Conservation (phyloP, 805 yeast species). For the Brettanomyces naardenensis region DNA sequence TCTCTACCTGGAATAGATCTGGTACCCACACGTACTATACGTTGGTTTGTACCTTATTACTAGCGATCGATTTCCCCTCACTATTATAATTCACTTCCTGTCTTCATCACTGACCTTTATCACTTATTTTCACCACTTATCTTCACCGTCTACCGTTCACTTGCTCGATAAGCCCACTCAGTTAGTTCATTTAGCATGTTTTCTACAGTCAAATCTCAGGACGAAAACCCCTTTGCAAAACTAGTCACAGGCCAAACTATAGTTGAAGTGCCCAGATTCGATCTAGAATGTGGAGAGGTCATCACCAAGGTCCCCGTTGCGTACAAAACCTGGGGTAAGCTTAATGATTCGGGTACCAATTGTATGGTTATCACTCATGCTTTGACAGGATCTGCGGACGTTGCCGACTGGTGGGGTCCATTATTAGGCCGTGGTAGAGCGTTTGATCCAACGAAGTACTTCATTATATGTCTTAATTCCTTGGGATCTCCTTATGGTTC, state of each 20-base stretch:
- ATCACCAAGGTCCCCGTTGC: conserved; percentile 80
- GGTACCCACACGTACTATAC: too few species aligned
- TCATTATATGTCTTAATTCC: conserved; percentile 84
- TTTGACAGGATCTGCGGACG: conserved; percentile 90
- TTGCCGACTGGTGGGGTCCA: conserved; percentile 99
- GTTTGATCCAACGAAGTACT: conserved; percentile 83
- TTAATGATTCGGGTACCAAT: conserved; percentile 63
- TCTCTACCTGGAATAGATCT: too few species aligned
- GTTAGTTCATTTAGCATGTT: too few species aligned
- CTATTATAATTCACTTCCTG: too few species aligned
- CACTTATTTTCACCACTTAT: too few species aligned
- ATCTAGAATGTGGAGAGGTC: conserved; percentile 75
- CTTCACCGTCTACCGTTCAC: too few species aligned
- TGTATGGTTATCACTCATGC: conserved; percentile 94
- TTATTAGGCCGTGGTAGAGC: conserved; percentile 78
- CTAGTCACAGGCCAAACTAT: conserved; percentile 73
- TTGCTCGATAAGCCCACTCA: too few species aligned
- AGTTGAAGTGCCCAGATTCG: conserved; percentile 65
- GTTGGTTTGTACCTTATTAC: too few species aligned
- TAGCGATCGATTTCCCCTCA: too few species aligned
- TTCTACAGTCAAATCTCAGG: conserved; percentile 38
- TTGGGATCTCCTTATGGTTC: conserved; percentile 96
- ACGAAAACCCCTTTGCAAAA: conserved; percentile 58
- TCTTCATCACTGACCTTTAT: too few species aligned
- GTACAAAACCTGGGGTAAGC: conserved; percentile 89